Base-by-base conservation (phyloP, 108 stramenopile species). In the Conticribra weissflogii region DNA sequence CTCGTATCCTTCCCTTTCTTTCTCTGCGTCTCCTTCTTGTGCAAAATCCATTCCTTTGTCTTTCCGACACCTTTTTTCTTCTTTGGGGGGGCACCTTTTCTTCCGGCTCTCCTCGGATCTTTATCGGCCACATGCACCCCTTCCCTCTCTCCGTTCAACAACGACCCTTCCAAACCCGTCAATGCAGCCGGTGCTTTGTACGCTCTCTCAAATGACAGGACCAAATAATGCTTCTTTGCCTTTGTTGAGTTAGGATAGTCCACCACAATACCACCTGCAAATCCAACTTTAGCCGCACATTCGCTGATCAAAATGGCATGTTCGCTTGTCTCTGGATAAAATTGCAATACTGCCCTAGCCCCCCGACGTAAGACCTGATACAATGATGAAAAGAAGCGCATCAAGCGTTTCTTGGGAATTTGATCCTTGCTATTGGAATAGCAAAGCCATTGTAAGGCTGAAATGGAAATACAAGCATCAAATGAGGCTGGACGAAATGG, bases 241-340 rank as follows among this genome's bases (percentile, higher is more conserved):
- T 99, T 99, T 53, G 98, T 86, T 19, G 97, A 98, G 77, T 99
- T 99, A 34, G 99, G 99, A 83, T 98, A 99, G 76, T 99, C 99
- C 1, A 99, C 97, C 7, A 99, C 99, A 46, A 99, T 83, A 29
- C 99, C 99, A 8, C 99, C 99, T 7, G 97, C 91, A 78, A 98
- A 98, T 22, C 97, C 97, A 3, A 94, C 96, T 27, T 74, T 72
- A 47, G 92, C 88, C 21, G 98, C 98, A 68, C 92, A 92, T 66
- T 97, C 90, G 25, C 92, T 90, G 54, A 99, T 97, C 59, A 99
- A 78, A 36, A 97, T 86, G 31, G 97, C 97, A 78, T 99, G 98
- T 68, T 97, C 97, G 7, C 91, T 83, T 17, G 90, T 96, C 66
- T 98, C 94, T 0, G 99, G 98, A 83, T 99, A 99, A 76, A 99